Base-by-base conservation (phyloP, 768 basidiomycete genomes). In the Suillus alpinus region DNA sequence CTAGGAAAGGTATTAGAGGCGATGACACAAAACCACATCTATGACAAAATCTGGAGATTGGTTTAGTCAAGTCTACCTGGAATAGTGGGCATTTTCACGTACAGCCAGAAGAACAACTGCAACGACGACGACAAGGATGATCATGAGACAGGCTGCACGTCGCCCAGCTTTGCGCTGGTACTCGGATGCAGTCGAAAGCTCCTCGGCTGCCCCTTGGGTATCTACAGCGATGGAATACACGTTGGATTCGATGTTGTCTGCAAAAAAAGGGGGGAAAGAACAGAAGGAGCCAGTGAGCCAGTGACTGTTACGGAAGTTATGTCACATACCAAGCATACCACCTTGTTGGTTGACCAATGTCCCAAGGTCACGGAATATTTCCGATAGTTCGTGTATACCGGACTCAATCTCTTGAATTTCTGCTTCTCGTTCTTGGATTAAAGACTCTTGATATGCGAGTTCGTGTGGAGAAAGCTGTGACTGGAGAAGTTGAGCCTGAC, bases 381-480 rank as follows among this genome's bases (percentile, higher is more conserved):
- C 94, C 31, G 92, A 85, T 50, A 99, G 76, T 73, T 99, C 96
- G 68, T 96, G 94, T 59, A 99, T 98, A 7, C 97, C 96, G 7
- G 86, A 88, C 75, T 99, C 97, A 56, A 99, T 99, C 71, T 98
- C 95, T 56, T 91, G 86, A 58, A 98, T 98, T 69, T 98, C 97
- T 0, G 81, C 81, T 72, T 99, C 96, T 18, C 97, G 89, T 71
- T 99, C 97, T 41, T 60, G 71, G 40, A 74, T 74, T 40, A 98
- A 78, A 10, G 93, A 92, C 71, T 99, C 96, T 73, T 98, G 97
- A 71, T 95, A 95, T 14, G 93, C 93, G 26, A 98, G 83, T 74
- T 98, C 97, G 61, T 92, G 90, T 0, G 92, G 91, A 2, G 92
- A 94, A n/a, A 94, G 77, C 63, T 91, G 89, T 5, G 79, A 77